Evolutionary conservation across 1,284 basidiomycete genomes (phyloP).

Genomic region (Apiotrichum brassicae): DNA sequence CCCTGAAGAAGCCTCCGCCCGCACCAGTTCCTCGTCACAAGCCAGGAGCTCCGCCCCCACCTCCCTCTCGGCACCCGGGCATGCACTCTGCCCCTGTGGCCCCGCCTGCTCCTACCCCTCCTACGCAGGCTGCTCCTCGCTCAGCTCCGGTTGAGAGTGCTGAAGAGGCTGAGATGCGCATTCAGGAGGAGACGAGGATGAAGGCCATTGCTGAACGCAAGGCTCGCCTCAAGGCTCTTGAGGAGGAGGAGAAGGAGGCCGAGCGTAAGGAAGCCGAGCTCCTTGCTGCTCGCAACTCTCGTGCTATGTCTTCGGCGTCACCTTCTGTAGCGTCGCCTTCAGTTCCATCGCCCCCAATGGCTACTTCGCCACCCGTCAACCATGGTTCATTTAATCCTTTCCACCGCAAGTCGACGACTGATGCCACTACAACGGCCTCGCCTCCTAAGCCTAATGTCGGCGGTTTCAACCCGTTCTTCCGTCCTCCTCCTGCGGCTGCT

Average conservation of each 20-base stretch:
- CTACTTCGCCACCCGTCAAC: too few species aligned
- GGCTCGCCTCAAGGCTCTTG: constrained; percentile 60
- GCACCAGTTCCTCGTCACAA: constrained; percentile 6
- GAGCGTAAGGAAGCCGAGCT: constrained; percentile 58
- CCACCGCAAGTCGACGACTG: constrained; percentile 47
- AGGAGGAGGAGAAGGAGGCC: constrained; percentile 66
- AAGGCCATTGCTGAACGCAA: constrained; percentile 63
- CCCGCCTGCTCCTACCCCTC: constrained; percentile 23
- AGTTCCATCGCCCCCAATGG: constrained; percentile 15
- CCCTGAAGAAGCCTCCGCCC: constrained; percentile 32
- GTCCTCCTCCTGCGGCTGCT: constrained; percentile 40
- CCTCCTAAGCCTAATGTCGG: constrained; percentile 30
- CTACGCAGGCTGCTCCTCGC: constrained; percentile 40
- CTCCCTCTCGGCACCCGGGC: constrained; percentile 24
- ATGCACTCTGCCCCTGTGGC: too few species aligned
- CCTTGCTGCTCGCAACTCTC: constrained; percentile 40
- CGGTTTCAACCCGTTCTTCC: constrained; percentile 50
- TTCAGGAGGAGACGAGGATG: constrained; percentile 59
- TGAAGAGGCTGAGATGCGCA: constrained; percentile 60
- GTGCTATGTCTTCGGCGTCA: constrained; percentile 18
- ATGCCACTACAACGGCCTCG: constrained; percentile 23
- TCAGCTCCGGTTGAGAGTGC: constrained; percentile 50
- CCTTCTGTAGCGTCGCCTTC: constrained; percentile 23
- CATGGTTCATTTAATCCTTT: constrained; percentile 44
- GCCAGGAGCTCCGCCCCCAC: constrained; percentile 28